Conservation (phyloP, 305 asterid species). For the Fraxinus latifolia region DNA sequence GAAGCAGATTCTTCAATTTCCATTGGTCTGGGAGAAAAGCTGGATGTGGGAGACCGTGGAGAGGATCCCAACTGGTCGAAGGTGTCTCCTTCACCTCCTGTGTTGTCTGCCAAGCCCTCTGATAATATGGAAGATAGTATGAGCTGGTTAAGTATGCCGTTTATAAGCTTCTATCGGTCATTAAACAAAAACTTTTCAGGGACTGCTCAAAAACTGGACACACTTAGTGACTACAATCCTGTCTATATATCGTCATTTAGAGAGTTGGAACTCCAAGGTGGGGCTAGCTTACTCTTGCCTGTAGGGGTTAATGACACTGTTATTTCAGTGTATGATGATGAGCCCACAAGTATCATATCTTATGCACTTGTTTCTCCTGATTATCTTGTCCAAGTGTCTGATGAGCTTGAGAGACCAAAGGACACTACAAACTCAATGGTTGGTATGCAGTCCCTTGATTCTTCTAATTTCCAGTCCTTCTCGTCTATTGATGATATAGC, state of each 20-base stretch:
- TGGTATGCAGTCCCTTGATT: slow-evolving; percentile 48
- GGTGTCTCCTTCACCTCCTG: slow-evolving; percentile 40
- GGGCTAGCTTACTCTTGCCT: slow-evolving; percentile 68
- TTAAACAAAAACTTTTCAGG: slow-evolving; percentile 58
- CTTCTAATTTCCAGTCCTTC: slow-evolving; percentile 43
- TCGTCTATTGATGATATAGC: slow-evolving; percentile 57
- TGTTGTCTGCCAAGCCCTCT: slow-evolving; percentile 43
- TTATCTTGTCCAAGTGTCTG: slow-evolving; percentile 54
- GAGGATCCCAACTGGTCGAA: slow-evolving; percentile 41
- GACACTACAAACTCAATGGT: slow-evolving; percentile 42
- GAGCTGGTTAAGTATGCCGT: slow-evolving; percentile 76
- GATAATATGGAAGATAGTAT: slow-evolving; percentile 51
- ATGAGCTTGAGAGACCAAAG: slow-evolving; percentile 54
- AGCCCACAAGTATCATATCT: slow-evolving; percentile 89
- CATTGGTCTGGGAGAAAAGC: slow-evolving; percentile 38
- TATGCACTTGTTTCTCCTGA: slow-evolving; percentile 69
- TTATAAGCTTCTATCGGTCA: slow-evolving; percentile 63
- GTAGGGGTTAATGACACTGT: slow-evolving; percentile 70
- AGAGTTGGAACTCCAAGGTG: slow-evolving; percentile 64
- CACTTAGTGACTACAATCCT: slow-evolving; percentile 55
- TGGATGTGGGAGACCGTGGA: slow-evolving; percentile 44
- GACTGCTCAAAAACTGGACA: slow-evolving; percentile 58
- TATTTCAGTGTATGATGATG: slow-evolving; percentile 86
- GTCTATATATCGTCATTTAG: slow-evolving; percentile 72
- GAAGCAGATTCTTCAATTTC: slow-evolving; percentile 42